Base-by-base conservation (phyloP, 257 asterid genomes). In the Petunia axillaris region DNA sequence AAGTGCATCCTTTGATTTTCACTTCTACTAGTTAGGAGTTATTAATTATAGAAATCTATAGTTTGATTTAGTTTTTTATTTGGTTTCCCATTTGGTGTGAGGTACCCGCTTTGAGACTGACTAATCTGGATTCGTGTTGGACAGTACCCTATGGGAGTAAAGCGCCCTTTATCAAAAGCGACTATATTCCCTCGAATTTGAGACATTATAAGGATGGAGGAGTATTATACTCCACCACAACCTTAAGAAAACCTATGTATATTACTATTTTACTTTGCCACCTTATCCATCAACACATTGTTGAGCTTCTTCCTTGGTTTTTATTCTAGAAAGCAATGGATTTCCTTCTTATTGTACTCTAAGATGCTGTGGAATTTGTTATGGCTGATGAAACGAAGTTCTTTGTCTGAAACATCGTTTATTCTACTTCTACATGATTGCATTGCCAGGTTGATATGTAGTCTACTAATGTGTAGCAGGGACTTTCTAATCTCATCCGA, bases 391-490 rank as follows among this genome's bases (percentile, higher is more conserved):
- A 9, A 44, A 16, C 58, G 40, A 50, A 70, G n/a, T 44, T 70
- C 16, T 3, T 16, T 8, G 1, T 44, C 16, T 70, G 4, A 1
- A 7, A 44, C 41, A 44, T 70, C 9, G 16, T 44, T 70, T 70
- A 40, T 68, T 43, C 57, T 8, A 68, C 57, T 68, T 10, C 9
- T 11, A 71, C 77, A 71, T 10, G 41, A 71, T 70, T 70, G 9
- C 60, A 71, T 46, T 71, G 60, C 6, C 1, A 14, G 35, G 55
- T 71, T 48, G 39, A 11, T 48, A 11, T 5, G 77, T 6, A 25
- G 9, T 68, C 57, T 68, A 41, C 8, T 54, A 14, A 9, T 58
- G 64, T 6, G 35, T 70, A 71, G 6, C 16, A 43, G 62, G 44
- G 8, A 46, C 13, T 35, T 48, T 71, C 54, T 71, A 71, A 0